These are phyloP conservation scores for Aureobasidium uvarum DNA, from an alignment of 2,329 filamentous ascomycete species.

Conservation along the genomic window DNA sequence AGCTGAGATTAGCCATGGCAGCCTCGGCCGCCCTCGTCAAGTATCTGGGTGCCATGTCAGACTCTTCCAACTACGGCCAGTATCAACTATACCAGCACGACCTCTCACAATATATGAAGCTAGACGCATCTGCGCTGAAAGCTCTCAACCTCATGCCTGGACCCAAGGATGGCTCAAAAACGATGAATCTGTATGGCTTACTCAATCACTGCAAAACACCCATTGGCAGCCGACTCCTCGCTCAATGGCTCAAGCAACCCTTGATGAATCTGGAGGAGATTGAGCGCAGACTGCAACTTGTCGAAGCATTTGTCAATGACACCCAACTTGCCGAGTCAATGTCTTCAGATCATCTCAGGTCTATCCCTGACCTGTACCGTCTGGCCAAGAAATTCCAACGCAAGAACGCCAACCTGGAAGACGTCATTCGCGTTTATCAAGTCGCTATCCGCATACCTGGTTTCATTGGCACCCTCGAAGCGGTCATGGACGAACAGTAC, in stretches of 20 bases:
- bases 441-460: constrained; percentile 88
- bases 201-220: constrained; percentile 98
- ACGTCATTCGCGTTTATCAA: constrained; percentile 94
- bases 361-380: constrained; percentile 90
- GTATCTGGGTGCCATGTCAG: constrained; percentile 86
- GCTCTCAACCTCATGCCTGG: constrained; percentile 97
- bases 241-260: constrained; percentile 97
- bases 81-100: constrained; percentile 98
- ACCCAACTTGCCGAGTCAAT: constrained; percentile 92
- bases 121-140: constrained; percentile 90
- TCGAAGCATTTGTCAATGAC: constrained; percentile 90
- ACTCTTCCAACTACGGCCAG: constrained; percentile 92
- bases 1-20: constrained; percentile 94
- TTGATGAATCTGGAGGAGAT: constrained; percentile 90
- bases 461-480: constrained; percentile 84
- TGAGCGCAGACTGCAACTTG: constrained; percentile 84
- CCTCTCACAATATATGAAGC: constrained; percentile 94
- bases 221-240: constrained; percentile 80
- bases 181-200: constrained; percentile 91
- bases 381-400: constrained; percentile 93
- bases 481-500: constrained; percentile 93
- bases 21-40: constrained; percentile 91
- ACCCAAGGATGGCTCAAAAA: constrained; percentile 90
- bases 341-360: constrained; percentile 91
- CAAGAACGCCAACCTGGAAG: constrained; percentile 85